Evolutionary conservation across 2,329 filamentous ascomycete species (phyloP), one percentile per base, ranked within the genome.

Genomic region (Cladosporium sp.): DNA sequence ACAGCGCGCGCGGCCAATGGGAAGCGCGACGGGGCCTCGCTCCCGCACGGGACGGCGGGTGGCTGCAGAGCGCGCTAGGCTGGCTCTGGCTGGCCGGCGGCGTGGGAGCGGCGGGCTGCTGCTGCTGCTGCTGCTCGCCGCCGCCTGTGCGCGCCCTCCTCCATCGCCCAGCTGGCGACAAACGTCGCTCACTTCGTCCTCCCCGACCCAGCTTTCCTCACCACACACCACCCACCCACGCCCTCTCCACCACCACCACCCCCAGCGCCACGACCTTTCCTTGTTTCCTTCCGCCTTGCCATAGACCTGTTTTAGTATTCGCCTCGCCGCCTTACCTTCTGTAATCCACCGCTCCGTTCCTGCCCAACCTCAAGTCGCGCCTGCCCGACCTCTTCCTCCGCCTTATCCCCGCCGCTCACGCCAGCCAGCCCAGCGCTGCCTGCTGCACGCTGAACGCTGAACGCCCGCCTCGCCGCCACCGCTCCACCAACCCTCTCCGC

Each of bases 181-280:
- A 50, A 50, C 48, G 46, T 49, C 37, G 18, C 19, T 48, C 13
- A 22, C 16, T 33, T 52, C 49, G 41, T 32, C 41, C 22, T 19
- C 18, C 31, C 19, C n/a, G 33, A 18, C 16, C 31, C 46, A 45
- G 49, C 41, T 40, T 14, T 38, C 16, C 35, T 38, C 35, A 38
- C 35, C 35, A 14, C 35, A 9, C 41, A 52, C 33, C 18, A 38
- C 43, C 40, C 33, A 9, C 41, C n/a, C 19, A 32, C 34, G 33
- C 49, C 43, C 16, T 22, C 49, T 40, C 9, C 49, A 56, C 61
- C 61, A 65, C 67, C 51, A 54, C 41, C 35, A 48, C 22, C 34
- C 49, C 50, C 49, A 10, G 44, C 16, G 11, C 42, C 43, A 45
- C 49, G 43, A 53, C 50, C 18, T 53, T 46, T 46, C 50, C 34